Base-by-base conservation (phyloP, 148 eudicot genomes). In the Nyssa sinensis region DNA sequence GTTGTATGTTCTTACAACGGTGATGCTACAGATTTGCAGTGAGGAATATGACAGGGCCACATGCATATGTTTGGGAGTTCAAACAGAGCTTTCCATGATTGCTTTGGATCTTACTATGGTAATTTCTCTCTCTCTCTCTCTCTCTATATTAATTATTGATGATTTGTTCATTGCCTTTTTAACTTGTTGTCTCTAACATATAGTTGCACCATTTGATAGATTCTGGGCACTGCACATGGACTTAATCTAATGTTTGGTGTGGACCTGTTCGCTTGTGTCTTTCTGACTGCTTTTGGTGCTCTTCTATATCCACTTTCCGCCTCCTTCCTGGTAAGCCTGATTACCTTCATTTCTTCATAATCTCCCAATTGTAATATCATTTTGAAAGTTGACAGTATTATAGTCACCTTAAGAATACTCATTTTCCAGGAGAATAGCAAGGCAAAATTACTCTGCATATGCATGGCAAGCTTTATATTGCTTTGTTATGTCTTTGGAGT, bases 201-300 rank as follows among this genome's bases (percentile, higher is more conserved):
- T 33, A 19, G 1, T 53, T 53, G n/a, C 13, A 53, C 58, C 1
- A 53, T 53, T 53, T 14, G 21, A 10, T n/a, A 95, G 98, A 86
- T 95, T 84, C 72, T 95, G 80, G 98, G 98, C 76, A 85, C 89
- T 59, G 96, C 97, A 23, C 91, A 89, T 73, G 96, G 91, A 53
- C 89, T 95, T 64, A 85, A 89, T 85, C 84, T 84, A 69, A 74
- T 88, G 62, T 82, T 90, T 75, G 96, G 98, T 64, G 78, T 82
- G 66, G 90, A 89, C 81, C 77, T 90, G 44, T 89, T 88, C 83
- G 80, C 80, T 64, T 84, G 89, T 80, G 84, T 92, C 62, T 82
- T 92, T 61, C 62, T 95, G 80, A 88, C 97, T 59, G 87, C 88
- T 66, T 74, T 86, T 72, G 86, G 81, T 81, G 88, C 85, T 69